phyloP scores from a whole-genome alignment of 75 land plant genomes.

The Larix kaempferi region DNA sequence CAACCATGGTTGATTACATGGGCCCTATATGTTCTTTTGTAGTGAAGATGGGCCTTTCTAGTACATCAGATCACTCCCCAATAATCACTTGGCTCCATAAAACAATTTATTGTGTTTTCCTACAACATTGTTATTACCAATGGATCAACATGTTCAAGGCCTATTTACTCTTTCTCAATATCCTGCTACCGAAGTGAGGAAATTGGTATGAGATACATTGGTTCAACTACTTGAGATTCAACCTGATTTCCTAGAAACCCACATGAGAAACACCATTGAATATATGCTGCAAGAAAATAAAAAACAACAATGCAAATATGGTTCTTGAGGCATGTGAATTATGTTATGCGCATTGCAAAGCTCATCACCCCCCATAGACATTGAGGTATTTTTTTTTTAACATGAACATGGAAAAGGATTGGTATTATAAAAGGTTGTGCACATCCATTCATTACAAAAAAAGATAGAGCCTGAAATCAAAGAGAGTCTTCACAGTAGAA shows the following conservation, averaged over 20 bases:
- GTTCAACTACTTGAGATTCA: conserved; percentile 86
- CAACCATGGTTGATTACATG: too few species aligned
- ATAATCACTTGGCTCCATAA: conserved; percentile 59
- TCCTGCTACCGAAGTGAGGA: conserved; percentile 78
- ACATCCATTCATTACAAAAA: too few species aligned
- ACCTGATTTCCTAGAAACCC: conserved; percentile 80
- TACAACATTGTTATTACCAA: conserved; percentile 67
- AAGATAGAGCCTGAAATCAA: too few species aligned
- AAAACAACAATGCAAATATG: conserved; percentile 79
- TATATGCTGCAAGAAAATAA: conserved; percentile 90
- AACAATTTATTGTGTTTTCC: conserved; percentile 86
- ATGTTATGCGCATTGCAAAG: conserved; percentile 95
- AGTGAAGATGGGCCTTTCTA: too few species aligned
- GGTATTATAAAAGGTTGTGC: too few species aligned
- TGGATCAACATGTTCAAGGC: conserved; percentile 94
- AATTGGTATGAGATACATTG: conserved; percentile 91
- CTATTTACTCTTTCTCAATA: conserved; percentile 85
- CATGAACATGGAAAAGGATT: too few species aligned
- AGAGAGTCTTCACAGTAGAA: too few species aligned
- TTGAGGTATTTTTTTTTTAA: conserved; percentile 70
- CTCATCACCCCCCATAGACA: conserved; percentile 57
- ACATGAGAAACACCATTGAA: conserved; percentile 83
- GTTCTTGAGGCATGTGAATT: conserved; percentile 97
- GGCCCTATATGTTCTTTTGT: too few species aligned
- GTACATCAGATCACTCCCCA: too few species aligned